Base-by-base conservation (phyloP, 345 rosid genomes). In the Erodium maritimum region DNA sequence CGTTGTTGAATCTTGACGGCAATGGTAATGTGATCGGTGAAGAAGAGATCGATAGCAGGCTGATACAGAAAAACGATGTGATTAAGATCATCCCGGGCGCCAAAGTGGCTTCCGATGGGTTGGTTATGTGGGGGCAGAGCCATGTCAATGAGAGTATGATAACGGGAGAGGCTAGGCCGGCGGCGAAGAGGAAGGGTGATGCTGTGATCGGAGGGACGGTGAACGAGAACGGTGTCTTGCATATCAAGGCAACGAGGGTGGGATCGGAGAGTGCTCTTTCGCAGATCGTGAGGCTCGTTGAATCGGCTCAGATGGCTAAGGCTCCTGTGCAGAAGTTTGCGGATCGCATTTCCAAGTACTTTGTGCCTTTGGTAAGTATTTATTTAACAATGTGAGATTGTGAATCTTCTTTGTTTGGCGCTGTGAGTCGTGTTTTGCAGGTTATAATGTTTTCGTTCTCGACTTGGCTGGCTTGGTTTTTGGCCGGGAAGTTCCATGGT, bases 251-350 rank as follows among this genome's bases (percentile, higher is more conserved):
- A 3, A 86, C 99, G 20, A 78, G 80, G 62, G 95, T 91, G 54
- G 99, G 99, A 33, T 86, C 99, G 12, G 99, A 86, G 77, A 83
- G 85, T 64, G 91, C 99, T 24, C 91, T 91, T 54, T 82, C 96
- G 0, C 96, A 88, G 76, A 91, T 91, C 67, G 96, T 91, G 63
- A 84, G 86, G 20, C 91, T 88, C 0, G 96, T 91, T 22, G 96
- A 91, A 65, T 88, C 96, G 0, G 99, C 99, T 4, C 99, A 91
- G 73, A 70, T 88, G 77, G 96, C 99, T 19, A 88, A 88, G 80
- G 99, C 99, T 55, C 99, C 99, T 0, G 95, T 85, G 0, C 99
- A 91, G 82, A 91, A 91, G 71, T 76, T 91, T 37, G 96, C 96
- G 23, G 99, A 91, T 59, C 84, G 95, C 3, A 84, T 88, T 58